A percentile compares a stretch with the other conserved stretches of the same genome.
Conservation (phyloP, 768 basidiomycete genomes). For the Pleurotus salmoneostramineus region DNA sequence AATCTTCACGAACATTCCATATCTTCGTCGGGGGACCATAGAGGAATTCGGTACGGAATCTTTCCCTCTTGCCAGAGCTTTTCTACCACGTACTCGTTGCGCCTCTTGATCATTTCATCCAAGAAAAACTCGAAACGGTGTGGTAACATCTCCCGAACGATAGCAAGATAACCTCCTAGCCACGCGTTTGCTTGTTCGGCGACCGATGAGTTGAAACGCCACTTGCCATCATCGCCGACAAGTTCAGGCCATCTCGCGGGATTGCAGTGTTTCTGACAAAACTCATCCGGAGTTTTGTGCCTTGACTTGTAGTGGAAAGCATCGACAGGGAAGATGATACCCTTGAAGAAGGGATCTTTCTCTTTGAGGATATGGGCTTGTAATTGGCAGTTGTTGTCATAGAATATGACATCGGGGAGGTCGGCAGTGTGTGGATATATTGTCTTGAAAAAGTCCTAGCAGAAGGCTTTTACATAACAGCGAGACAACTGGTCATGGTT, state of each 20-base stretch:
- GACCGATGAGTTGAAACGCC: constrained; percentile 31
- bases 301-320: constrained; percentile 21
- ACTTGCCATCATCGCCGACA: constrained; percentile 13
- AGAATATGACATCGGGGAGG: constrained; percentile 21
- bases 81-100: constrained; percentile 14
- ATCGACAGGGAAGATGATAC: constrained; percentile 17
- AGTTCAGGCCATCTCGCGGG: constrained; percentile 17
- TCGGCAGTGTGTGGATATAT: constrained; percentile 9
- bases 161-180: constrained; percentile 26
- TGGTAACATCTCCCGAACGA: constrained; percentile 28
- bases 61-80: neutral
- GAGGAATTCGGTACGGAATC: neutral
- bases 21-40: neutral
- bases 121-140: constrained; percentile 29
- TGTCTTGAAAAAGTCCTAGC: constrained; percentile 6
- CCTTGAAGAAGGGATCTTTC: constrained; percentile 12
- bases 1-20: neutral
- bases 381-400: constrained; percentile 25
- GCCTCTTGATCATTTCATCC: constrained; percentile 28
- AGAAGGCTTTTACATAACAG: neutral
- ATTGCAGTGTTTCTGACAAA: constrained; percentile 19
- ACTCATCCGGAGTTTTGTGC: constrained; percentile 13
- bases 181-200: constrained; percentile 31
- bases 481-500: neutral
- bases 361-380: constrained; percentile 7